Conservation (phyloP, 2,329 filamentous ascomycete genomes). For the Leptographium radiaticola region DNA sequence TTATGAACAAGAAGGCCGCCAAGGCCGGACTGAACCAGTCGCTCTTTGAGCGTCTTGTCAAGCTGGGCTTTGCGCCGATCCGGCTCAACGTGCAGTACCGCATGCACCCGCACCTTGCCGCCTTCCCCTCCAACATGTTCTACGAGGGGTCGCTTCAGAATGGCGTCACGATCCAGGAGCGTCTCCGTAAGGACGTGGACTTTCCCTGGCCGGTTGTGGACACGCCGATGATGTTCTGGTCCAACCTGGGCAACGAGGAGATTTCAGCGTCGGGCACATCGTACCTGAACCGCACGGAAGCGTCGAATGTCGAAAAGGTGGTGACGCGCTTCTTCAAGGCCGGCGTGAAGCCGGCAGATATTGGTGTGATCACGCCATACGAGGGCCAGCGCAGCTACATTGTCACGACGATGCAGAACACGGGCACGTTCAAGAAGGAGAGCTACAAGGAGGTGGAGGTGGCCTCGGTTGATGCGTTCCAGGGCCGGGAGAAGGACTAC, state of each 20-base stretch:
- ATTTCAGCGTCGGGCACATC: conserved; percentile 96
- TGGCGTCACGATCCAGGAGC: conserved; percentile 79
- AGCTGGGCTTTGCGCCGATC: conserved; percentile 80
- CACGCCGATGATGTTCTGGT: conserved; percentile 99
- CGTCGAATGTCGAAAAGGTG: conserved; percentile 95
- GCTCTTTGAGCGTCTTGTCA: conserved; percentile 92
- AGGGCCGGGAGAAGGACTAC: conserved; percentile 97
- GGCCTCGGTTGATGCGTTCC: conserved; percentile 95
- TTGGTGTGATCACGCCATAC: conserved; percentile 97
- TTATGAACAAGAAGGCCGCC: conserved; percentile 99
- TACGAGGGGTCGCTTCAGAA: conserved; percentile 97
- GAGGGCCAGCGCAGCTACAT: conserved; percentile 97
- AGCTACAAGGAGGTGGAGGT: conserved; percentile 98
- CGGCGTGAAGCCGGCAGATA: conserved; percentile 82
- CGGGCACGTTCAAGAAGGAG: conserved; percentile 95
- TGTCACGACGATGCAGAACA: conserved; percentile 98
- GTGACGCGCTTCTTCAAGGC: conserved; percentile 98
- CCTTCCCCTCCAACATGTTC: conserved; percentile 99
- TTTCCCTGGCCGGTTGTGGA: conserved; percentile 95
- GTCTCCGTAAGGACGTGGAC: conserved; percentile 84
- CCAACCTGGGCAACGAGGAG: conserved; percentile 92
- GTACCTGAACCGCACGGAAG: conserved; percentile 94
- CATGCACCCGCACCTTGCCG: conserved; percentile 95
- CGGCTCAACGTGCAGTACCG: conserved; percentile 95
- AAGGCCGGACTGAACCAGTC: conserved; percentile 97